phyloP scores from a whole-genome alignment of 192 early-diverging fungal species.

The Umbelopsis vinacea region DNA sequence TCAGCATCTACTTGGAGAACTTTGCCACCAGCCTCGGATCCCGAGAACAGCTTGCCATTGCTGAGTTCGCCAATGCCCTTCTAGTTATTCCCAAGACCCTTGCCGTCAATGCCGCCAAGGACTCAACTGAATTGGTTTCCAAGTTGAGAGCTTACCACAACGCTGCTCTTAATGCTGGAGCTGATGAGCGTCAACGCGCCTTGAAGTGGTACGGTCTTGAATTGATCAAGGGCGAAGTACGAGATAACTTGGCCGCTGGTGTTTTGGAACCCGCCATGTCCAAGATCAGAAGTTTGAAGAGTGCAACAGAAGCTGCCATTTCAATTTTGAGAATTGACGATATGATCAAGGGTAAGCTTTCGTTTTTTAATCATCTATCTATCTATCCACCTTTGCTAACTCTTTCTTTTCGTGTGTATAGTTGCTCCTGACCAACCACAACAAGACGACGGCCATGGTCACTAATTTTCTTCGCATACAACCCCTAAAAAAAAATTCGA shows the following conservation, averaged over 20 bases:
- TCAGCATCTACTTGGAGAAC: slow-evolving; percentile 97
- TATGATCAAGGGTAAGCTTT: slow-evolving; percentile 67
- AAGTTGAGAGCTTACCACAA: slow-evolving; percentile 97
- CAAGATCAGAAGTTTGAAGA: slow-evolving; percentile 97
- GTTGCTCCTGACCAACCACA: slow-evolving; percentile 50
- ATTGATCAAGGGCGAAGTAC: slow-evolving; percentile 87
- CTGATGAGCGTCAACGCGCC: slow-evolving; percentile 71
- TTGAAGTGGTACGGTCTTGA: slow-evolving; percentile 94
- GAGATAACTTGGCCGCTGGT: slow-evolving; percentile 93
- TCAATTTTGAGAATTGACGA: slow-evolving; percentile 97
- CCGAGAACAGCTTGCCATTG: slow-evolving; percentile 97
- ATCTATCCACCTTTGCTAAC: background rate
- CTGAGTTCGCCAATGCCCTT: slow-evolving; percentile 94
- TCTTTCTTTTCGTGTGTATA: background rate
- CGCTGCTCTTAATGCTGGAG: slow-evolving; percentile 76
- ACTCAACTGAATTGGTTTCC: slow-evolving; percentile 96
- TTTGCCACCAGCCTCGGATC: slow-evolving; percentile 97
- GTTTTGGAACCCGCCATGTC: slow-evolving; percentile 98
- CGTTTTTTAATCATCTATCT: background rate
- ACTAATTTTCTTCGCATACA: slow-evolving; percentile 32
- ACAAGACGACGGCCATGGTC: slow-evolving; percentile 59
- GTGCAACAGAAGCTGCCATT: slow-evolving; percentile 98
- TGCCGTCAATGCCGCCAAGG: slow-evolving; percentile 96
- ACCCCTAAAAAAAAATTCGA: background rate
- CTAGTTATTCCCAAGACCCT: slow-evolving; percentile 97